These are phyloP conservation scores for Chaetoscypha palmicola DNA, from an alignment of 2,329 filamentous ascomycete species.

Conservation along the genomic window DNA sequence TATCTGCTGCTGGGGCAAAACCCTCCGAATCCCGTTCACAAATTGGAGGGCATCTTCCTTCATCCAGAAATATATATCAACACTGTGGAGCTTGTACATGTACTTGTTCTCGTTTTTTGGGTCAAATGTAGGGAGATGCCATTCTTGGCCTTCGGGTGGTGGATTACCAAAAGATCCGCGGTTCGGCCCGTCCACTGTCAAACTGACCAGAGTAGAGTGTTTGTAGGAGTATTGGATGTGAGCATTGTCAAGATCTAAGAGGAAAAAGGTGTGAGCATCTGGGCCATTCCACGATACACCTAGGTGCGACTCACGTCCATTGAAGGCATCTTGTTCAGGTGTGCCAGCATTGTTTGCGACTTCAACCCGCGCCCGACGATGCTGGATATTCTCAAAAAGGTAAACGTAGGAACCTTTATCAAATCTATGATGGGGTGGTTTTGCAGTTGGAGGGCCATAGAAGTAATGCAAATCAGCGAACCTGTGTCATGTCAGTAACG, in stretches of 20 bases:
- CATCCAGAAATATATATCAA: constrained; percentile 78
- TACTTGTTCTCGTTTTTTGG: constrained; percentile 69
- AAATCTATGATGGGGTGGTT: constrained; percentile 72
- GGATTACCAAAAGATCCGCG: constrained; percentile 8
- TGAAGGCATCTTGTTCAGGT: constrained; percentile 72
- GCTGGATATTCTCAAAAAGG: constrained; percentile 65
- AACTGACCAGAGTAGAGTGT: constrained; percentile 63
- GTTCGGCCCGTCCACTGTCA: constrained; percentile 49
- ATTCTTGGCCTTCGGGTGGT: constrained; percentile 48
- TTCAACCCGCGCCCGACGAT: constrained; percentile 63
- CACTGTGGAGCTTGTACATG: constrained; percentile 67
- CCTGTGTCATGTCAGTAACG: constrained; percentile 37
- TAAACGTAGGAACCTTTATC: constrained; percentile 76
- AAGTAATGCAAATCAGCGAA: constrained; percentile 77
- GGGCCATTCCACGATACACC: not conserved
- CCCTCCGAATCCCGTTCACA: constrained; percentile 58
- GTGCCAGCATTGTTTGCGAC: constrained; percentile 69
- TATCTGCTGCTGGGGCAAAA: constrained; percentile 54
- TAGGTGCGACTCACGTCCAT: constrained; percentile 53
- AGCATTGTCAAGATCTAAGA: constrained; percentile 57
- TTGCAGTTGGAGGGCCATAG: constrained; percentile 59
- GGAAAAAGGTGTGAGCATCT: not conserved
- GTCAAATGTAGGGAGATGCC: constrained; percentile 70
- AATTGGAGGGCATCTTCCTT: constrained; percentile 64
- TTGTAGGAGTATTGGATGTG: constrained; percentile 65